Evolutionary conservation across 495 filamentous ascomycete species (phyloP).

Genomic region (Daldinia concentrica): DNA sequence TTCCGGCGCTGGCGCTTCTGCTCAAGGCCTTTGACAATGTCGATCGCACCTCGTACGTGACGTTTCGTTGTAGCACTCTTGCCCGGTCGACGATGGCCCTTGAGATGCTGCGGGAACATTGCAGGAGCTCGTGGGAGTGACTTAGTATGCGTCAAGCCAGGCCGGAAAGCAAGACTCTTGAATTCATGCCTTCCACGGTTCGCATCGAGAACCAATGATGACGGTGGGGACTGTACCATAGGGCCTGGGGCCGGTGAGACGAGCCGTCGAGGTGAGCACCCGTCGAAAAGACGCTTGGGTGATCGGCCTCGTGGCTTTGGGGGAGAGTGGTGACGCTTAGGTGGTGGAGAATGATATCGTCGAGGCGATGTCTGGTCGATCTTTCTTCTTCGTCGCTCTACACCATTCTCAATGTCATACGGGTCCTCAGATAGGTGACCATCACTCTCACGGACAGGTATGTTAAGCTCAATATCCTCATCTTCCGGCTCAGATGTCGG

Average conservation of each 20-base stretch:
- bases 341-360: slow-evolving; percentile 58
- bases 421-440: slow-evolving; percentile 66
- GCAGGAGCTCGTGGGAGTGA: slow-evolving; percentile 79
- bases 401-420: slow-evolving; percentile 49
- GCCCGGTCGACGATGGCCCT: slow-evolving; percentile 44
- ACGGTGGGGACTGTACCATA: slow-evolving; percentile 55
- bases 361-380: slow-evolving; percentile 49
- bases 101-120: slow-evolving; percentile 67
- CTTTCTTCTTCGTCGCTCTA: slow-evolving; percentile 52
- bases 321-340: slow-evolving; percentile 57
- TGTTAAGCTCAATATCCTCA: slow-evolving; percentile 69
- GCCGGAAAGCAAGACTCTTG: slow-evolving; percentile 70
- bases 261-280: slow-evolving; percentile 73
- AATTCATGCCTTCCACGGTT: slow-evolving; percentile 53
- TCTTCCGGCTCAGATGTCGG: slow-evolving; percentile 92
- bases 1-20: slow-evolving; percentile 89
- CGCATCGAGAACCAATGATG: slow-evolving; percentile 51
- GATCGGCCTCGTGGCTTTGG: slow-evolving; percentile 58
- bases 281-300: slow-evolving; percentile 69
- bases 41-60: slow-evolving; percentile 84
- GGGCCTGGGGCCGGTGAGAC: slow-evolving; percentile 68
- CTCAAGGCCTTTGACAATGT: slow-evolving; percentile 96
- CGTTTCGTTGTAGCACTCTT: slow-evolving; percentile 48
- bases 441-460: slow-evolving; percentile 64
- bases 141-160: slow-evolving; percentile 73